These are phyloP conservation scores for Eragrostis nindensis DNA, from an alignment of 176 grass and related monocot species.

Conservation along the genomic window DNA sequence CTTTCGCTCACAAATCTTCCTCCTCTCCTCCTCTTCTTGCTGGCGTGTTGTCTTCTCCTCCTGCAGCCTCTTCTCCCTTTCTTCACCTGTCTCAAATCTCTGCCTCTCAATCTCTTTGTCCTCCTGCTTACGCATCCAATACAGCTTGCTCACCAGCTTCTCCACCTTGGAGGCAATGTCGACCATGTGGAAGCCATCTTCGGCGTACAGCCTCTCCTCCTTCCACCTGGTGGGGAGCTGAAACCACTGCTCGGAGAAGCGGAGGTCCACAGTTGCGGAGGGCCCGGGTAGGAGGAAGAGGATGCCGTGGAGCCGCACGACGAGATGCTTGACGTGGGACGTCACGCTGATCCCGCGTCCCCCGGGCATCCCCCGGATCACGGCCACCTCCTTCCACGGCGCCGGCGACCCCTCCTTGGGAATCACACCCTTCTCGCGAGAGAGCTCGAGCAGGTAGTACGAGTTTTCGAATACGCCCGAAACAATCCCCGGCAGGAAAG, in stretches of 20 bases:
- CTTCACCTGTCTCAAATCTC: constrained; percentile 1
- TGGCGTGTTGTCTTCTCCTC: background rate
- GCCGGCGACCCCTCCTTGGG: background rate
- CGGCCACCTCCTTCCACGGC: too few species aligned
- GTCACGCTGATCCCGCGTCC: too few species aligned
- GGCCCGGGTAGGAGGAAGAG: background rate
- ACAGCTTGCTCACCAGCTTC: background rate
- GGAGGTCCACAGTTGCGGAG: background rate
- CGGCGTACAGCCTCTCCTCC: constrained; percentile 16
- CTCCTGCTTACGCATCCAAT: background rate
- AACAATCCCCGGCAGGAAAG: background rate
- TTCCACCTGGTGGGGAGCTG: background rate
- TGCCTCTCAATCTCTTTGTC: background rate
- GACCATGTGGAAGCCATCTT: background rate
- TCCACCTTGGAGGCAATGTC: background rate
- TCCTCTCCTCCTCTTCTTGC: background rate
- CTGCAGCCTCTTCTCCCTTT: background rate
- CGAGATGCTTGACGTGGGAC: background rate
- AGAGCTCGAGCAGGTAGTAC: background rate
- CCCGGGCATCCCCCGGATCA: too few species aligned
- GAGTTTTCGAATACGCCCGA: background rate
- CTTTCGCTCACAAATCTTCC: too few species aligned
- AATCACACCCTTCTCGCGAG: background rate
- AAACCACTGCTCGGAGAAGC: background rate
- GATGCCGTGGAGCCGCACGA: background rate